Evolutionary conservation across 371 early-diverging fungal genomes (phyloP), one percentile per base, ranked within the genome.

Genomic region (Mortierella sp.): DNA sequence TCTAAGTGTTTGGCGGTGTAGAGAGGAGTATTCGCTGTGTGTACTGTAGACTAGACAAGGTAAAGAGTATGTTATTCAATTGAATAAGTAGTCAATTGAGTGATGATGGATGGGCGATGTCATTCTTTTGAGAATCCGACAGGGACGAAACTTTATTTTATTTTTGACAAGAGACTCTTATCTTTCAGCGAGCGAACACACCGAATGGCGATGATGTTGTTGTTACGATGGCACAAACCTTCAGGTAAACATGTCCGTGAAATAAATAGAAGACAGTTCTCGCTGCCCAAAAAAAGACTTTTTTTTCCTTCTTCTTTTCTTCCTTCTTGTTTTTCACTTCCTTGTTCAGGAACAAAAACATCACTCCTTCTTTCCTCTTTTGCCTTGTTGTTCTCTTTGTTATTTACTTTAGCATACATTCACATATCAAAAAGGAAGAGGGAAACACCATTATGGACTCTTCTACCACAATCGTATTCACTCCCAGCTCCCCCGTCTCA

Each of bases 121-220:
- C 61, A 58, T 64, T 64, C 26, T 64, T 24, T n/a, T 58, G 34
- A 29, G n/a, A 40, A 64, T 13, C 24, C 10, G 41, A 13, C 24
- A 26, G n/a, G n/a, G n/a, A n/a, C n/a, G n/a, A n/a, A 37, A 68
- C 48, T 48, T 37, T 68, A 48, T 68, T 45, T n/a, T 66, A 48
- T 68, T 58, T 58, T 58, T 58, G 58, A 34, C 34, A n/a, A n/a
- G n/a, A n/a, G n/a, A n/a, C n/a, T n/a, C 61, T 58, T 58, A 58
- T 58, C 61, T 26, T 11, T 34, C 34, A n/a, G n/a, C n/a, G n/a
- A n/a, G n/a, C n/a, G n/a, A n/a, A n/a, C n/a, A 34, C 19, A 19
- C 14, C 13, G 31, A n/a, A 31, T 31, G 34, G 34, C 2, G 19
- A 58, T 48, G 24, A 19, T 52, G 11, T n/a, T 11, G 26, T 52